Percentiles rank a stretch among this genome's conserved stretches.
phyloP scores from a whole-genome alignment of 371 early-diverging fungal species.

The Rhizopus microsporus region DNA sequence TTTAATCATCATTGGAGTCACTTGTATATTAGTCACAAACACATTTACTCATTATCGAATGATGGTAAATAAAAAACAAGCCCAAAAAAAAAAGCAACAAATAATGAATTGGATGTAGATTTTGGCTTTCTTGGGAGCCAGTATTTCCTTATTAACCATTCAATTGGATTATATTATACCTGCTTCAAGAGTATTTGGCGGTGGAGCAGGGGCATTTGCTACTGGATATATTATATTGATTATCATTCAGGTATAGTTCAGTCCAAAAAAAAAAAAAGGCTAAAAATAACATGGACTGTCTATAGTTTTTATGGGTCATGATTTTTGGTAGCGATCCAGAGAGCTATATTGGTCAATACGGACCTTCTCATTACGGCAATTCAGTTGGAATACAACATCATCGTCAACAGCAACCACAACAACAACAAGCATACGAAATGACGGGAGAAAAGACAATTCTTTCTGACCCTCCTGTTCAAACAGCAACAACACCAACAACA shows the following conservation, averaged over 20 bases:
- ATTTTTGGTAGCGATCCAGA: slow-evolving; percentile 49
- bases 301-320: slow-evolving; percentile 47
- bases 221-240: slow-evolving; percentile 47
- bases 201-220: slow-evolving; percentile 30
- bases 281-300: no score
- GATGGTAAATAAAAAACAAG: slow-evolving; percentile 27
- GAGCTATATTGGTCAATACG: slow-evolving; percentile 31
- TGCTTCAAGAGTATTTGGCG: not conserved
- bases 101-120: slow-evolving; percentile 21
- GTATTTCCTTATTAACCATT: slow-evolving; percentile 33
- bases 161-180: slow-evolving; percentile 34
- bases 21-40: slow-evolving; percentile 24
- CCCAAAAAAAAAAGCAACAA: not conserved
- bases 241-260: slow-evolving; percentile 34
- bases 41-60: slow-evolving; percentile 39
- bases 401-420: slow-evolving; percentile 19
- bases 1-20: slow-evolving; percentile 28
- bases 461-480: slow-evolving; percentile 3
- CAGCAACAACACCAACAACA: not conserved
- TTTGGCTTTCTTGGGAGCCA: slow-evolving; percentile 42
- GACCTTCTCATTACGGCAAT: slow-evolving; percentile 25
- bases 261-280: no score
- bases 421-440: slow-evolving; percentile 28
- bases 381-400: slow-evolving; percentile 21
- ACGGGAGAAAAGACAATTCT: slow-evolving; percentile 33